phyloP scores from a whole-genome alignment of 768 basidiomycete genomes.

The Tylopilus vinaceipallidus region DNA sequence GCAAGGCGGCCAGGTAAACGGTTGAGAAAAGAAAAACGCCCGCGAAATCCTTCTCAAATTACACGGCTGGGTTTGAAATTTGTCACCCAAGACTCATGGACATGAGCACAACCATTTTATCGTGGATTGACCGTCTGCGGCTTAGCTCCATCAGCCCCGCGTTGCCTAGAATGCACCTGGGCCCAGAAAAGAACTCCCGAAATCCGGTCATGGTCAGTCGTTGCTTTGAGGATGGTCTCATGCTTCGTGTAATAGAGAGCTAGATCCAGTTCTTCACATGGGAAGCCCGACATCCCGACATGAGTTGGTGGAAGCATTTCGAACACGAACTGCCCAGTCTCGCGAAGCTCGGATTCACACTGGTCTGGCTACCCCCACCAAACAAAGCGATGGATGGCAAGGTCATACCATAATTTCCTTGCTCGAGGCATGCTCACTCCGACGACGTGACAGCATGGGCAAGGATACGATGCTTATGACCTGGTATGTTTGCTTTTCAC shows the following conservation, averaged over 20 bases:
- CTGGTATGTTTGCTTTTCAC: conserved; percentile 47
- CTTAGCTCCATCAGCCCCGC: conserved; percentile 36
- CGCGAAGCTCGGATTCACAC: conserved; percentile 69
- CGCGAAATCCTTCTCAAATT: not conserved
- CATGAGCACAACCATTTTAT: conserved; percentile 11
- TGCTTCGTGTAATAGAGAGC: not conserved
- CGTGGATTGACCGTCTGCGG: conserved; percentile 25
- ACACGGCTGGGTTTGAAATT: conserved; percentile 28
- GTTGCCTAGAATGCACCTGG: conserved; percentile 59
- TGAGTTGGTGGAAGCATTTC: conserved; percentile 83
- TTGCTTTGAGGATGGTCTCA: not conserved
- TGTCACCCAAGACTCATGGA: not conserved
- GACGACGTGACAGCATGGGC: conserved; percentile 47
- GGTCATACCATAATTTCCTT: conserved; percentile 35
- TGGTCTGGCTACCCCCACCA: conserved; percentile 82
- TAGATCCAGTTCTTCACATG: conserved; percentile 87
- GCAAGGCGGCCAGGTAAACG: conserved; percentile 46
- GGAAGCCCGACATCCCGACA: conserved; percentile 53
- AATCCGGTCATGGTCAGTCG: conserved; percentile 69
- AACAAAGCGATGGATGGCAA: conserved; percentile 66
- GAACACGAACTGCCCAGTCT: conserved; percentile 63
- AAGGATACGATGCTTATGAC: conserved; percentile 87
- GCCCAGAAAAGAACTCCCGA: conserved; percentile 43
- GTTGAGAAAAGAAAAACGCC: conserved; percentile 20
- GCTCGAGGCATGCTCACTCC: conserved; percentile 1